Conservation (phyloP, 1,284 basidiomycete genomes). For the Cutaneotrichosporon cutaneum region DNA sequence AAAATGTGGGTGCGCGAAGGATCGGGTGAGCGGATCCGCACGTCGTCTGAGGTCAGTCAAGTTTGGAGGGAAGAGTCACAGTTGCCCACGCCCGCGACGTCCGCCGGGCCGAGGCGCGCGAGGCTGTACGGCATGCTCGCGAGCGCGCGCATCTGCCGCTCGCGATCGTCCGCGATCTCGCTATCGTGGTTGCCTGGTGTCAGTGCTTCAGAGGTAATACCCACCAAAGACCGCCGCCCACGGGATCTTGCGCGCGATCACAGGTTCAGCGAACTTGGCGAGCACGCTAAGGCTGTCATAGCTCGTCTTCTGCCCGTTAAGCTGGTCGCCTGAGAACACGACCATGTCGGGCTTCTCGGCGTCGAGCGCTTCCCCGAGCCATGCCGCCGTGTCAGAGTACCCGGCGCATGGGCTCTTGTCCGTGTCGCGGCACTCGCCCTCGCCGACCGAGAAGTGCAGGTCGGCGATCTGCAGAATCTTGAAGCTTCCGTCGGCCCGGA, state of each 20-base stretch:
- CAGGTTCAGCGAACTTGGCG: slow-evolving; percentile 77
- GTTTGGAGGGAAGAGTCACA: slow-evolving; percentile 54
- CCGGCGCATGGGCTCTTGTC: slow-evolving; percentile 56
- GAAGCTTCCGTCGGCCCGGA: slow-evolving; percentile 76
- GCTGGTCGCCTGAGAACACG: slow-evolving; percentile 76
- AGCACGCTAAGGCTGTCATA: slow-evolving; percentile 85
- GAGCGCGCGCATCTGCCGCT: slow-evolving; percentile 67
- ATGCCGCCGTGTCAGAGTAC: slow-evolving; percentile 69
- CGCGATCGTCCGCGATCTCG: slow-evolving; percentile 61
- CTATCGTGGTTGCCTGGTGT: slow-evolving; percentile 78
- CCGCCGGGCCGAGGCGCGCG: slow-evolving; percentile 71
- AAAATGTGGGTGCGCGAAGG: slow-evolving; percentile 79
- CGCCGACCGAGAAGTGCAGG: slow-evolving; percentile 76
- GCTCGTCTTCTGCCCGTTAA: slow-evolving; percentile 80
- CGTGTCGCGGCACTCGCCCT: slow-evolving; percentile 70
- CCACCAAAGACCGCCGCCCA: slow-evolving; percentile 80
- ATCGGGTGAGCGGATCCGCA: slow-evolving; percentile 54
- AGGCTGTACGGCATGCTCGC: slow-evolving; percentile 80
- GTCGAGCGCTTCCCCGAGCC: slow-evolving; percentile 71
- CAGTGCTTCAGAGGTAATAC: slow-evolving; percentile 12
- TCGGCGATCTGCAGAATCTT: slow-evolving; percentile 88
- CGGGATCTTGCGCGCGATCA: slow-evolving; percentile 72
- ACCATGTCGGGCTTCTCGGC: slow-evolving; percentile 84
- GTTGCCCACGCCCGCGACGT: slow-evolving; percentile 81
- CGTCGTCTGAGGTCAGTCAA: slow-evolving; percentile 56